phyloP scores from a whole-genome alignment of 306 rosid species.

The Hylodesmum podocarpum region DNA sequence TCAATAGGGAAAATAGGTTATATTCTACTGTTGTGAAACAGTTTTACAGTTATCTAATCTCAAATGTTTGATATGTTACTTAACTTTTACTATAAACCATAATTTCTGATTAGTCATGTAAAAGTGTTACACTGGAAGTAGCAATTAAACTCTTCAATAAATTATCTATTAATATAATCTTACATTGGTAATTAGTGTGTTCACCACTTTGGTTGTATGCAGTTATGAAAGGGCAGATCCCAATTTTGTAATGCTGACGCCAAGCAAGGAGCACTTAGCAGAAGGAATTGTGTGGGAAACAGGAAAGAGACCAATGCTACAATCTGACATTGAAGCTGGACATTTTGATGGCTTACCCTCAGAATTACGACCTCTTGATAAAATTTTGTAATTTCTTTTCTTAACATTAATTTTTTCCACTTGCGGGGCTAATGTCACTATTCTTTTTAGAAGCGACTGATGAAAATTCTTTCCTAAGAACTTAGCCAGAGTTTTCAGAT shows the following conservation, averaged over 20 bases:
- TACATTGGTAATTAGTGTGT: not conserved
- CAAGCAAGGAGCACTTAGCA: constrained; percentile 85
- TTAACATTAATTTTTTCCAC: not conserved
- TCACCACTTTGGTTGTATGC: constrained; percentile 27
- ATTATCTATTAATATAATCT: constrained; percentile 5
- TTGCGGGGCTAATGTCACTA: not conserved
- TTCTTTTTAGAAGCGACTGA: not conserved
- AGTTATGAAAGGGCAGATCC: constrained; percentile 99
- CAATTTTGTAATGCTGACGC: constrained; percentile 89
- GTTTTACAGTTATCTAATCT: too few relatives aligned
- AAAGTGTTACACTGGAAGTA: too few relatives aligned
- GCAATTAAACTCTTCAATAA: too few relatives aligned
- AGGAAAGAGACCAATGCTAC: constrained; percentile 79
- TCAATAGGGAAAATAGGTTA: too few relatives aligned
- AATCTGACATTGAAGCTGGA: constrained; percentile 70
- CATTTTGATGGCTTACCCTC: constrained; percentile 79
- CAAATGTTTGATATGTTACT: too few relatives aligned
- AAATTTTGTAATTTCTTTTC: constrained; percentile 48
- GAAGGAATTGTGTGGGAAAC: constrained; percentile 77
- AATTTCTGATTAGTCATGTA: too few relatives aligned
- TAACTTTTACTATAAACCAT: too few relatives aligned
- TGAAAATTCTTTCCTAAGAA: not conserved
- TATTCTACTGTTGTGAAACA: too few relatives aligned
- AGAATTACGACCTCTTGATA: constrained; percentile 73
- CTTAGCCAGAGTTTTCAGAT: too few relatives aligned